Evolutionary conservation across 2,329 filamentous ascomycete genomes (phyloP), one percentile per base, ranked within the genome.

Genomic region (Coccinonectria pachysandricola): DNA sequence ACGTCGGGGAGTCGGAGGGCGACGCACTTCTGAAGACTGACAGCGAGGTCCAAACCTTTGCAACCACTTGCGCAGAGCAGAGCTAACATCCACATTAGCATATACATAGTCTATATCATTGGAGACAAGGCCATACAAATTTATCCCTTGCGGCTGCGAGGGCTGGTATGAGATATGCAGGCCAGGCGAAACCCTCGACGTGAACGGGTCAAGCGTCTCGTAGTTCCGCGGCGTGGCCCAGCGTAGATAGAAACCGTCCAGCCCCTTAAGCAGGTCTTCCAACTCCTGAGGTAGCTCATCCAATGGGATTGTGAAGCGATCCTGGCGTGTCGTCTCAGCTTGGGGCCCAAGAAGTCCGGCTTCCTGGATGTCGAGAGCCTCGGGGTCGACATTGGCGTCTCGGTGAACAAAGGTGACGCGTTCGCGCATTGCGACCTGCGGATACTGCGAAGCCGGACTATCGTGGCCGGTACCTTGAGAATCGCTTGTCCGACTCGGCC

Each of bases 111-210:
- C 3, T 8, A 11, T 15, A 9, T 3, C 10, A 26, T 11, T 10
- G 14, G 8, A 12, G 8, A 12, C 16, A 19, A 27, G 24, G 23
- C 46, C 45, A 21, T 35, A 49, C 49, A 32, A 21, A 27, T 48
- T 32, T 21, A 25, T 22, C 15, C 30, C 29, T 21, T 15, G 21
- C 19, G 35, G 21, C 14, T 28, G 29, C 8, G 27, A 14, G 1
- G 80, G 79, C 0, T 79, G 81, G 49, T 78, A 86, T 43, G 81
- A 81, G 14, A 86, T 62, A 59, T 95, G 86, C 12, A 96, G 59
- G 3, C 88, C 88, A 1, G 87, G 77, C 2, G 84, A 75, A 9
- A 86, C 54, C 32, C 81, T 71, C 26, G 85, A 85, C 21, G 71
- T 62, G 44, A 91, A 79, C 2, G 87, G 87, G 19, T 76, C 65